phyloP scores from a whole-genome alignment of 2,329 filamentous ascomycete species.

The Alternaria triticimaculans region DNA sequence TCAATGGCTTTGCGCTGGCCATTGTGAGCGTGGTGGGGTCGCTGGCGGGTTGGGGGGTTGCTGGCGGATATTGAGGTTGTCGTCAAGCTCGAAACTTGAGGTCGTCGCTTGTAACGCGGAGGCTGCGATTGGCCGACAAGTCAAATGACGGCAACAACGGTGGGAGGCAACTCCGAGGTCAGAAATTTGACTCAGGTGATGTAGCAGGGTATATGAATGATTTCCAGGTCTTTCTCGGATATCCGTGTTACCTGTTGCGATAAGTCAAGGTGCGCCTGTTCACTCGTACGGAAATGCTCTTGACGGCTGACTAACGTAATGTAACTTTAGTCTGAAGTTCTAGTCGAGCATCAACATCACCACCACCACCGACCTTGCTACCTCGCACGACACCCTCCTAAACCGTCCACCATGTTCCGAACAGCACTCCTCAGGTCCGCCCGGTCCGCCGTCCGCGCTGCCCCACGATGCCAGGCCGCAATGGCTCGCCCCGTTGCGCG shows the following conservation, averaged over 20 bases:
- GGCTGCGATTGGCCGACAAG: conserved; percentile 41
- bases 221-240: neutral
- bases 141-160: conserved; percentile 27
- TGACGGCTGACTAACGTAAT: conserved; percentile 23
- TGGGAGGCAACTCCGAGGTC: conserved; percentile 17
- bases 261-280: conserved; percentile 3
- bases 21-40: conserved; percentile 48
- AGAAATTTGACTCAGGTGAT: neutral
- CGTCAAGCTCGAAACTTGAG: conserved; percentile 31
- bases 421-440: conserved; percentile 81
- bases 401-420: conserved; percentile 78
- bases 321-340: conserved; percentile 27
- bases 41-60: conserved; percentile 33
- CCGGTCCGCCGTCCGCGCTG: conserved; percentile 57
- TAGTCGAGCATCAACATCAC: conserved; percentile 33
- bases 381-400: conserved; percentile 26
- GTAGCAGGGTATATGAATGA: neutral
- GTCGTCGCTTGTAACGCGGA: conserved; percentile 30
- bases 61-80: conserved; percentile 28
- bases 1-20: conserved; percentile 57
- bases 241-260: neutral
- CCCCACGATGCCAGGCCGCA: conserved; percentile 52
- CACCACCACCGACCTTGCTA: conserved; percentile 34
- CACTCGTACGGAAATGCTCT: conserved; percentile 1
- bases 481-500: conserved; percentile 67